Conservation (phyloP, 345 rosid species). For the Angophora floribunda region DNA sequence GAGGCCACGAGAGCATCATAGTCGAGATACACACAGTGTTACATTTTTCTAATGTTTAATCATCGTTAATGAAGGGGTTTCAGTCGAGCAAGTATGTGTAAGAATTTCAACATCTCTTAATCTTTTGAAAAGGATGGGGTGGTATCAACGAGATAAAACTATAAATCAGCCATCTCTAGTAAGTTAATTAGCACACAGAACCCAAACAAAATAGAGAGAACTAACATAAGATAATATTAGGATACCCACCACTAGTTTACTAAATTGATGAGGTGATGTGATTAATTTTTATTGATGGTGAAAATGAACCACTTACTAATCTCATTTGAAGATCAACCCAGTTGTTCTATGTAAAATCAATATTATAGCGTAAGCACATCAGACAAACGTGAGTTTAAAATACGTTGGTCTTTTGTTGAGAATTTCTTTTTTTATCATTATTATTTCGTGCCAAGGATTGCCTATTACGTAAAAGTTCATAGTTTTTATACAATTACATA, state of each 20-base stretch:
- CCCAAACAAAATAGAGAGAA: background rate
- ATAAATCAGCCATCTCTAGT: background rate
- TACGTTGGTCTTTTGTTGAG: background rate
- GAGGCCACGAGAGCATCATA: no score
- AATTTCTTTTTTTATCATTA: background rate
- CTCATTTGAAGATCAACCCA: background rate
- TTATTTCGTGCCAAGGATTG: background rate
- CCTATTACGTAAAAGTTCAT: background rate
- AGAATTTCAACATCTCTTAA: background rate
- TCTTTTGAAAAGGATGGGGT: background rate
- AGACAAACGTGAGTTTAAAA: background rate
- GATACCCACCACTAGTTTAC: background rate
- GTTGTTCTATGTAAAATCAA: background rate
- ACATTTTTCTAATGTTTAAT: accelerated
- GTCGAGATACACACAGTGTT: no score
- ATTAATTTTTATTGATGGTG: background rate
- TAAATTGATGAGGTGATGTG: background rate
- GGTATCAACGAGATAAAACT: background rate
- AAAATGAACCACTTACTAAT: background rate
- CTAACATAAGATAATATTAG: background rate
- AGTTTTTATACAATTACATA: background rate
- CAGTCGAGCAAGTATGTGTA: background rate
- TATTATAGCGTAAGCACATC: background rate
- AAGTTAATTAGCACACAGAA: background rate
- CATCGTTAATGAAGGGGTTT: background rate